Evolutionary conservation across 148 eudicot genomes (phyloP).

Genomic region (Amaranthus palmeri): DNA sequence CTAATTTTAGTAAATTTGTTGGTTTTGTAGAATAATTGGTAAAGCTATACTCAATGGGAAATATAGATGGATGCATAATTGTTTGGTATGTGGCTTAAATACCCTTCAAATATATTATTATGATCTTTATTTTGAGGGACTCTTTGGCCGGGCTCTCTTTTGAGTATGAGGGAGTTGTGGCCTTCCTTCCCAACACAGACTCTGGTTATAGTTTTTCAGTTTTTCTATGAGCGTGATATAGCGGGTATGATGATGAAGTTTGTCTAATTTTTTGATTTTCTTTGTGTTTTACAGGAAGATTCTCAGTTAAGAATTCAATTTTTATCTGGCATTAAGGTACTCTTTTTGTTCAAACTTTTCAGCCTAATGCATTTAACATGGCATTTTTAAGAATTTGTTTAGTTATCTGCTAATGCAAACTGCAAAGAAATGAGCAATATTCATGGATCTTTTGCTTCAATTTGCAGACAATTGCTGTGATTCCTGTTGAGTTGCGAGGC

Average conservation of each 20-base stretch:
- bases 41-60: conserved; percentile 55
- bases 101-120: background rate
- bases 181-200: too few relatives aligned
- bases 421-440: background rate
- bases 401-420: background rate
- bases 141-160: too few relatives aligned
- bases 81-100: conserved; percentile 11
- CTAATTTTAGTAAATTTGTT: conserved; percentile 15
- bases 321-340: conserved; percentile 65
- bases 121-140: background rate
- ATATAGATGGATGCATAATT: conserved; percentile 59
- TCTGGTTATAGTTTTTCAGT: too few relatives aligned
- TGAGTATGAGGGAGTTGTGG: too few relatives aligned
- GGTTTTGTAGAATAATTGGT: conserved; percentile 54
- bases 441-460: background rate
- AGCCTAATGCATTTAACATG: background rate
- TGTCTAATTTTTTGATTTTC: conserved; percentile 7
- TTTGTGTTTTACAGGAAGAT: conserved; percentile 40
- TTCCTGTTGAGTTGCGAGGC: conserved; percentile 68
- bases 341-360: background rate
- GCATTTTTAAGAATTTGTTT: background rate
- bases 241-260: background rate
- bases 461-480: conserved; percentile 68
- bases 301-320: conserved; percentile 46
- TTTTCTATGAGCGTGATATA: too few relatives aligned